These are phyloP conservation scores for Cyphellophora europaea DNA, from an alignment of 2,329 filamentous ascomycete species.

Conservation along the genomic window DNA sequence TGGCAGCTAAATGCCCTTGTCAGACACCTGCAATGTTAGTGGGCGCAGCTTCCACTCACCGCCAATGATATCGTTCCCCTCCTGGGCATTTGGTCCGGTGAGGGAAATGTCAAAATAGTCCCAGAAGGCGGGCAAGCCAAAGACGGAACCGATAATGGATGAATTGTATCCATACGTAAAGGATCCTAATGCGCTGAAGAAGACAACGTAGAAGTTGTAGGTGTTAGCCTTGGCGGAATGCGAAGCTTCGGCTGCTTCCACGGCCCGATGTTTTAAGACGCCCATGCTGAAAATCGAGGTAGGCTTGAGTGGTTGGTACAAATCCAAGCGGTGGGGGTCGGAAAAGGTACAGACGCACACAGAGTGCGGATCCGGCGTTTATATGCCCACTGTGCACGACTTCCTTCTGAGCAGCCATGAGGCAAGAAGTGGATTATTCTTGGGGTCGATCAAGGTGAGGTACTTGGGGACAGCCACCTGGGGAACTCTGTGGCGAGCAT, in stretches of 20 bases:
- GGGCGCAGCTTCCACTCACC: conserved; percentile 6
- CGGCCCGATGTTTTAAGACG: conserved; percentile 6
- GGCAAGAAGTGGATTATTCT: too few species aligned
- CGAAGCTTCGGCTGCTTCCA: conserved; percentile 5
- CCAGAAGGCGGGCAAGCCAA: conserved; percentile 16
- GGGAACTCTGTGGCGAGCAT: too few species aligned
- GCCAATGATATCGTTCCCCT: conserved; percentile 9
- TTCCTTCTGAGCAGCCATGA: too few species aligned
- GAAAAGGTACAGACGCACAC: too few species aligned
- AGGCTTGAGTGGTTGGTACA: too few species aligned
- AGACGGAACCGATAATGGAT: conserved; percentile 17
- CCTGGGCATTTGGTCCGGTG: conserved; percentile 7
- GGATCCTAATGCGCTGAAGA: conserved; percentile 18
- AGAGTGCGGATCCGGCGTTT: too few species aligned
- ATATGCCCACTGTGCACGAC: too few species aligned
- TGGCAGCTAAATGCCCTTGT: conserved; percentile 7
- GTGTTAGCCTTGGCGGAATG: conserved; percentile 8
- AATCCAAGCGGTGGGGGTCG: too few species aligned
- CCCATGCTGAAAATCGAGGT: conserved; percentile 7
- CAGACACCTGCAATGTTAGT: conserved; percentile 4
- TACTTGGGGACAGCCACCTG: too few species aligned
- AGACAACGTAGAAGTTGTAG: conserved; percentile 13
- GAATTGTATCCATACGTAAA: conserved; percentile 20
- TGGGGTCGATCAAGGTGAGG: too few species aligned
- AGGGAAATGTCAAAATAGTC: conserved; percentile 16